Base-by-base conservation (phyloP, 345 rosid species). In the Erucastrum elatum region DNA sequence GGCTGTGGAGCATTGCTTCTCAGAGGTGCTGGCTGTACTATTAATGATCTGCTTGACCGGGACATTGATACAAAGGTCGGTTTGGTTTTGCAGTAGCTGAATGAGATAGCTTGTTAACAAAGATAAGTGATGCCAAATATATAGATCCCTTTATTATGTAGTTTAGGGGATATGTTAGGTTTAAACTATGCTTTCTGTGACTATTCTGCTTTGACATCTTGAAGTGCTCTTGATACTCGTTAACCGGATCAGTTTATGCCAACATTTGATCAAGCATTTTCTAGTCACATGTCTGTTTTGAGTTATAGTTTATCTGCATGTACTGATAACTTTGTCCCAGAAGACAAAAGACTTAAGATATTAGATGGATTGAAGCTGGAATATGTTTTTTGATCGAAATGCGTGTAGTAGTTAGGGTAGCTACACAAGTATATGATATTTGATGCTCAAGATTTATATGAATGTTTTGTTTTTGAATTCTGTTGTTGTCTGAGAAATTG, bases 1-100 rank as follows among this genome's bases (percentile, higher is more conserved):
- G 94, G 98, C 35, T 90, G 94, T 8, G 96, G 98, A n/a, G 93
- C 97, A 65, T 46, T 95, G 76, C 98, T 93, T 84, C 85, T 94
- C 80, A 84, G 93, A 76, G 97, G 98, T 66, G 98, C 97, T 53
- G 98, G 97, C 29, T 94, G 98, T 77, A 93, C 98, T 56, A 11
- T 94, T 49, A 94, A 94, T 83, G 99, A 94, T 82, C 94, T 92
- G 59, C 90, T 94, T 75, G 98, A 94, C 80, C 88, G 87, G 64
- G 93, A 93, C 85, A 95, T 95, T 61, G 99, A 95, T 77, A 86
- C 87, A 16, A 82, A 77, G 97, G 97, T 92, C 78, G 68, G 55
- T 74, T 34, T 46, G 3, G 21, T 21, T 21, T 21, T 21, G 21
- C 21, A 0, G 21, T 21, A 0, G 21, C 21, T 21, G 21, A 21